A percentile compares a stretch with the other conserved stretches of the same genome.
phyloP scores from a whole-genome alignment of 805 yeast genomes.

The Cyberlindnera xishuangbannaensis region DNA sequence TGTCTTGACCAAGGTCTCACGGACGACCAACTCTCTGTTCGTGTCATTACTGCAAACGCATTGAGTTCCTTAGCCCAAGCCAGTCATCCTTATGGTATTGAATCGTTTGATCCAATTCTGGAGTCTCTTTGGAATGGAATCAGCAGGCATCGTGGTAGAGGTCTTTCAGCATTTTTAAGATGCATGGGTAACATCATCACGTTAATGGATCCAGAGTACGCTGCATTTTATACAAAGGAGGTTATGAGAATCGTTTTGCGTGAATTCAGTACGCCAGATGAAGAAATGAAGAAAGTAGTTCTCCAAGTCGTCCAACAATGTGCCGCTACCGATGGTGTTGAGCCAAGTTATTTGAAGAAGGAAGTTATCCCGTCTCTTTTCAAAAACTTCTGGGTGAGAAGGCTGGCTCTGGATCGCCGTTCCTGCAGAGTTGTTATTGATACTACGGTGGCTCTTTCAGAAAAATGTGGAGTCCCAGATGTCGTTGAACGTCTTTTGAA shows the following conservation, averaged over 20 bases:
- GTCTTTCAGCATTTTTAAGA: conserved; percentile 67
- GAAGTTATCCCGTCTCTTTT: conserved; percentile 60
- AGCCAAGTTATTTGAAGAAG: conserved; percentile 41
- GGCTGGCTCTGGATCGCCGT: conserved; percentile 66
- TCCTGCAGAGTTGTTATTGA: conserved; percentile 58
- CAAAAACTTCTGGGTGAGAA: conserved; percentile 72
- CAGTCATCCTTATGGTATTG: conserved; percentile 84
- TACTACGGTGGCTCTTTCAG: conserved; percentile 62
- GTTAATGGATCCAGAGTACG: conserved; percentile 78
- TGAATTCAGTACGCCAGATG: conserved; percentile 79
- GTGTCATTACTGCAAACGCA: conserved; percentile 67
- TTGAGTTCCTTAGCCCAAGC: conserved; percentile 74
- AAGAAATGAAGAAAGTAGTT: conserved; percentile 76
- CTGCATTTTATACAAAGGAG: conserved; percentile 71
- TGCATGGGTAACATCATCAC: conserved; percentile 81
- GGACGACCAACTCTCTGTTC: conserved; percentile 64
- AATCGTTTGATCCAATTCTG: conserved; percentile 62
- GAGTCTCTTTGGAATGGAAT: conserved; percentile 82
- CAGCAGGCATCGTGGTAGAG: conserved; percentile 68
- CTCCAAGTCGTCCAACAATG: conserved; percentile 63
- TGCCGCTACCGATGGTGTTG: conserved; percentile 53
- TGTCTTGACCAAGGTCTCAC: conserved; percentile 52
- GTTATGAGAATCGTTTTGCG: conserved; percentile 60
- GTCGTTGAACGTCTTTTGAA: conserved; percentile 52
- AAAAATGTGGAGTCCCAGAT: conserved; percentile 58